Base-by-base conservation (phyloP, 2,329 filamentous ascomycete species). In the Neonectria magnoliae region DNA sequence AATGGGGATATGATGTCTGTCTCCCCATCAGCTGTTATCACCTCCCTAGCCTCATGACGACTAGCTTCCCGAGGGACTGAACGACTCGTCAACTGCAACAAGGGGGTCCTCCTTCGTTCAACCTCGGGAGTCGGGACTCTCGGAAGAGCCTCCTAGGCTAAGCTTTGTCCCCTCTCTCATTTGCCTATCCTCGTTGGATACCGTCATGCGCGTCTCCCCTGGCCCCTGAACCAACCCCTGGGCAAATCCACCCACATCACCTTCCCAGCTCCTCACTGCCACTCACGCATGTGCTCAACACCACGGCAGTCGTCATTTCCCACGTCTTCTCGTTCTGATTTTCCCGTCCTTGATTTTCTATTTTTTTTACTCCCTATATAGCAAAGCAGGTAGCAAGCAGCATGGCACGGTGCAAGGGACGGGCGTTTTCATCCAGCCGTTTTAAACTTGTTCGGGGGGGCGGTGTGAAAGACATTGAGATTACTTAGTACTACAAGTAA, bases 381-480 rank as follows among this genome's bases (percentile, higher is more conserved):
- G 60, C 48, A 52, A 54, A 62, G 51, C 25, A 58, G 60, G 60
- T 45, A 62, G 61, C 61, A 59, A 60, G 56, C 61, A 60, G 56
- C 61, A 59, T 64, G 61, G 61, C 61, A 64, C 44, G 61, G 56
- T 59, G 61, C 38, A 55, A 36, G 51, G 56, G 27, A 42, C 25
- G 27, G 61, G 57, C 56, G 61, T 63, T 63, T 55, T 38, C 57
- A 33, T 51, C 48, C 9, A 33, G 10, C 29, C 29, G 25, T 48
- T 42, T 18, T 5, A 25, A 33, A 18, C 48, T 51, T 51, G 7
- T 51, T 51, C 29, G 29, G 5, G 25, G 14, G n/a, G 48, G 48
- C n/a, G 29, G 27, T 31, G 47, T 36, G 48, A 20, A 29, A 51
- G 48, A 51, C 16, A 51, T 51, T 51, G n/a, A n/a, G 38, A 41